phyloP scores from a whole-genome alignment of 768 basidiomycete species.

The Kwoniella heveanensis region DNA sequence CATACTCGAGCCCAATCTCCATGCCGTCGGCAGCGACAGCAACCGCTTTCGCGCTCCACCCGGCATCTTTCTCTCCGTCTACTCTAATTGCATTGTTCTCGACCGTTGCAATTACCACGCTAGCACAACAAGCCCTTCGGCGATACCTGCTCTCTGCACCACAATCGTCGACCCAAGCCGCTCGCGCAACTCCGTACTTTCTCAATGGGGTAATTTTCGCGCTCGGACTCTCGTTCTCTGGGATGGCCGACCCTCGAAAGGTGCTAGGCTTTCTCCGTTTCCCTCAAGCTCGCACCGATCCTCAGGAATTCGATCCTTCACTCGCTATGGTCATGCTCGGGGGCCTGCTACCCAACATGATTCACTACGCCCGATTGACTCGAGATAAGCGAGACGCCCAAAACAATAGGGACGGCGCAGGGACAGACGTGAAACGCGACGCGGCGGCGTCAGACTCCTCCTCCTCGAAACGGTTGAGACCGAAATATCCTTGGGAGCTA shows the following conservation, averaged over 20 bases:
- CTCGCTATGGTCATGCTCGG: slow-evolving; percentile 54
- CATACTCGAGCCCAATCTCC: neutral
- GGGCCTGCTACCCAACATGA: slow-evolving; percentile 52
- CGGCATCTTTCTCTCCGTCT: neutral
- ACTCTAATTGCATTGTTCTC: slow-evolving; percentile 4
- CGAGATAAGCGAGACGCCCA: neutral
- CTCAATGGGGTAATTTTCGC: slow-evolving; percentile 49
- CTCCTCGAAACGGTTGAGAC: slow-evolving; percentile 4
- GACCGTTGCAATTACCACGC: neutral
- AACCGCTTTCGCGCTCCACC: neutral
- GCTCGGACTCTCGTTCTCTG: slow-evolving; percentile 53
- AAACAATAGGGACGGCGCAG: neutral
- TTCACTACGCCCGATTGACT: slow-evolving; percentile 34
- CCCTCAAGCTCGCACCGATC: slow-evolving; percentile 18
- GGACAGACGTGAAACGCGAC: neutral
- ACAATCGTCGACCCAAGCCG: neutral
- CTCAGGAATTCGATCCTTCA: slow-evolving; percentile 52
- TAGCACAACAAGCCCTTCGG: slow-evolving; percentile 8
- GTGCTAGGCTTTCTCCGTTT: slow-evolving; percentile 54
- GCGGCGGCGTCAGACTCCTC: too few relatives aligned
- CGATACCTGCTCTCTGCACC: slow-evolving; percentile 9
- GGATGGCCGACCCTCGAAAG: slow-evolving; percentile 54
- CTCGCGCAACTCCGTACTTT: slow-evolving; percentile 29
- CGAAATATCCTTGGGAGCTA: slow-evolving; percentile 32
- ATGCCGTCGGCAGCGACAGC: neutral